phyloP scores from a whole-genome alignment of 2,329 filamentous ascomycete species.

The Fusarium illudens region DNA sequence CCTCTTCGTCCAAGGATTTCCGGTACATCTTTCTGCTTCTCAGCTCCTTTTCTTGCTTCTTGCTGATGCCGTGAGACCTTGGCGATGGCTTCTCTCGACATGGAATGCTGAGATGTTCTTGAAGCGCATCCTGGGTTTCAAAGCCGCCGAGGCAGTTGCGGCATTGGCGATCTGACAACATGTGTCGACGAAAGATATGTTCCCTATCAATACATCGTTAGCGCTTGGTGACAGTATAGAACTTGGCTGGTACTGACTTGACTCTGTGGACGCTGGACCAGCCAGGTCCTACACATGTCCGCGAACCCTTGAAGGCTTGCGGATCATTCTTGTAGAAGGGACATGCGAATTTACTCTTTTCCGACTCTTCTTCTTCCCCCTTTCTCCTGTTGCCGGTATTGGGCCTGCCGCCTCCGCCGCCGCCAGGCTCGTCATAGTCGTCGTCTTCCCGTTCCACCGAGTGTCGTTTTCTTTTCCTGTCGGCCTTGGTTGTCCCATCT shows the following conservation, averaged over 20 bases:
- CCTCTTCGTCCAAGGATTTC: not conserved
- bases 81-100: not conserved
- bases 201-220: not conserved
- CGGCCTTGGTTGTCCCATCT: not conserved
- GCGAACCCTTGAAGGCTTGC: not conserved
- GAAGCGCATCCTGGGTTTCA: not conserved
- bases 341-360: not conserved
- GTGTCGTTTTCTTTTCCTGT: not conserved
- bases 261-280: not conserved
- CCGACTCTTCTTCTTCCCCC: not conserved
- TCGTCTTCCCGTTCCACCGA: not conserved
- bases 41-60: not conserved
- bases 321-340: not conserved
- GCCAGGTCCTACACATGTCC: not conserved
- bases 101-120: not conserved
- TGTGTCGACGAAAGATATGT: not conserved
- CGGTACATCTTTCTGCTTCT: not conserved
- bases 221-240: rapidly evolving
- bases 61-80: not conserved
- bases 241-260: not conserved
- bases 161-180: not conserved
- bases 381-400: not conserved
- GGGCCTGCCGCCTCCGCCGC: not conserved
- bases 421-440: not conserved
- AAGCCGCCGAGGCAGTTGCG: not conserved